phyloP scores from a whole-genome alignment of 345 rosid genomes.

The Cardamine resedifolia region DNA sequence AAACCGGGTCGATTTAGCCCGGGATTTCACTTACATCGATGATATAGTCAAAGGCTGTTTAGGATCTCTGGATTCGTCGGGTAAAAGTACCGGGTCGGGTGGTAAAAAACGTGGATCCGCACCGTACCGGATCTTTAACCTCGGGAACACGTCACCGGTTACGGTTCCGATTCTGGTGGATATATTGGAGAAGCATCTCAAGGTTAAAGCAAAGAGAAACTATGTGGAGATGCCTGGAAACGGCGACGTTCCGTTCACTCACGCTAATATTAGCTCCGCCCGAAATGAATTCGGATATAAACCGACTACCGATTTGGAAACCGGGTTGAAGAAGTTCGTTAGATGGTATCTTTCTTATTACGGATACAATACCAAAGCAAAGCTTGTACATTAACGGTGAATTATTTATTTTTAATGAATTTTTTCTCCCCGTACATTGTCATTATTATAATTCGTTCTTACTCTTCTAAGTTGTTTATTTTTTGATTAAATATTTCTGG shows the following conservation, averaged over 20 bases:
- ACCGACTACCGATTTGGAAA: constrained; percentile 81
- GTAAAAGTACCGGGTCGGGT: constrained; percentile 74
- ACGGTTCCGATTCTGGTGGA: constrained; percentile 69
- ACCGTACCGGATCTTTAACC: constrained; percentile 61
- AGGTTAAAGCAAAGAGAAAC: constrained; percentile 62
- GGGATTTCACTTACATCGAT: constrained; percentile 84
- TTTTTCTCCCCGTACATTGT: neutral
- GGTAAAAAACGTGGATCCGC: constrained; percentile 77
- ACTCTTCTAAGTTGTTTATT: neutral
- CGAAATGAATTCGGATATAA: constrained; percentile 63
- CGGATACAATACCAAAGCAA: constrained; percentile 60
- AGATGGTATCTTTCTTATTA: constrained; percentile 79
- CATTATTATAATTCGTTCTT: constrained; percentile 18
- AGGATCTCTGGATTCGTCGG: constrained; percentile 67
- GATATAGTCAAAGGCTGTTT: constrained; percentile 78
- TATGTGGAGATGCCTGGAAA: constrained; percentile 75
- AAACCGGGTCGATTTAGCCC: constrained; percentile 61
- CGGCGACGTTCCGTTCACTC: constrained; percentile 92
- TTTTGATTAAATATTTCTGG: neutral
- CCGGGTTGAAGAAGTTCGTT: constrained; percentile 81
- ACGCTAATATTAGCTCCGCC: constrained; percentile 77
- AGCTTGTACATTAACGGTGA: constrained; percentile 44
- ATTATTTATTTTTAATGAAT: neutral
- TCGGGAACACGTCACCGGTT: constrained; percentile 83
- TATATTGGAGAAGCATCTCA: constrained; percentile 67